Conservation (phyloP, 1,284 basidiomycete genomes). For the Prillingera fragicola region DNA sequence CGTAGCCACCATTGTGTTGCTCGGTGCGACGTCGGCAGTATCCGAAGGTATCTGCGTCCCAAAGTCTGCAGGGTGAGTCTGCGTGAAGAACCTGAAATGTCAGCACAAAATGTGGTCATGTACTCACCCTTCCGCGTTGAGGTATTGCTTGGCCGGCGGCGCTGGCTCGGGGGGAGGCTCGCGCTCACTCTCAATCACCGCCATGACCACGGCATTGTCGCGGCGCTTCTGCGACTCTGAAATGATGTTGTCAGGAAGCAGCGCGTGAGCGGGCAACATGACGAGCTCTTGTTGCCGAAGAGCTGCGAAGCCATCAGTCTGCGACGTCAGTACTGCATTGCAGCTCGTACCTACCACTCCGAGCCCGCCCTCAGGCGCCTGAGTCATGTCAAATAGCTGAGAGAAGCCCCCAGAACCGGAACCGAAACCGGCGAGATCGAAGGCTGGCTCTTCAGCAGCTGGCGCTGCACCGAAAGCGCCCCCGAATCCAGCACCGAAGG, state of each 20-base stretch:
- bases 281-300: conserved; percentile 22
- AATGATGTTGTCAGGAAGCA: conserved; percentile 33
- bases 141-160: conserved; percentile 26
- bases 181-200: conserved; percentile 25
- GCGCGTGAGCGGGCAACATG: conserved; percentile 23
- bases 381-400: conserved; percentile 40
- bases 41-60: neutral
- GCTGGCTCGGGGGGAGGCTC: conserved; percentile 13
- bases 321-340: neutral
- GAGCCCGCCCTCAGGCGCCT: conserved; percentile 7
- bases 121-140: conserved; percentile 40
- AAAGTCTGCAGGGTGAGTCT: conserved; percentile 30
- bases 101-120: neutral
- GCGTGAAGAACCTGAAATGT: conserved; percentile 36
- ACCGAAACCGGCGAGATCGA: conserved; percentile 27
- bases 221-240: conserved; percentile 36
- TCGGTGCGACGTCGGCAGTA: neutral
- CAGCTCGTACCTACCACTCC: neutral
- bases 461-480: neutral
- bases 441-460: neutral
- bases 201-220: conserved; percentile 40
- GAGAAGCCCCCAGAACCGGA: conserved; percentile 33
- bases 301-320: conserved; percentile 29
- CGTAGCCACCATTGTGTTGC: neutral
- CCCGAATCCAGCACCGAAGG: neutral